A percentile compares a stretch with the other conserved stretches of the same genome.
These are phyloP conservation scores for Nakazawaea holstii DNA, from an alignment of 805 yeast species.

Conservation along the genomic window DNA sequence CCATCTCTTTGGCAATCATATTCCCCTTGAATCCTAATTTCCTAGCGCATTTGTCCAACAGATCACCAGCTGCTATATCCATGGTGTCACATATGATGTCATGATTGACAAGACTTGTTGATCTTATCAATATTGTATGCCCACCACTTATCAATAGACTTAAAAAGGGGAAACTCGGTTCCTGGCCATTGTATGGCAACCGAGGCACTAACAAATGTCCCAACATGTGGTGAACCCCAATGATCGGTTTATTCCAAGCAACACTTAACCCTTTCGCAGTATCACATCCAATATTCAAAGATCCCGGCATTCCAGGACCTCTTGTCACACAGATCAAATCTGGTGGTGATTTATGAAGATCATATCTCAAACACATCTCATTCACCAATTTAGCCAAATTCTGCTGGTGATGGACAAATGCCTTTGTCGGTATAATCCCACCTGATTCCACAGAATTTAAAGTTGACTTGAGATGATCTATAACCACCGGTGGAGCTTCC, in stretches of 20 bases:
- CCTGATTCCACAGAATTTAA: constrained; percentile 64
- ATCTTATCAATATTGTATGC: constrained; percentile 81
- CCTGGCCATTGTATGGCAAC: constrained; percentile 33
- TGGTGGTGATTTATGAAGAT: constrained; percentile 32
- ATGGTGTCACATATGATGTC: constrained; percentile 66
- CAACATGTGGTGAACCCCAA: constrained; percentile 96
- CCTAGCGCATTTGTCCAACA: constrained; percentile 89
- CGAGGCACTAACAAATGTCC: constrained; percentile 80
- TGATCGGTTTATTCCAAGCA: constrained; percentile 70
- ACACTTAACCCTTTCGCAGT: constrained; percentile 79
- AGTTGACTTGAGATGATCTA: constrained; percentile 61
- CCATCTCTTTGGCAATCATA: constrained; percentile 85
- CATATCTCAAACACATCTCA: constrained; percentile 34
- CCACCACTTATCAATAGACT: constrained; percentile 89
- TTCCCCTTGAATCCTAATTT: constrained; percentile 74
- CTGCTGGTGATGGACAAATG: constrained; percentile 72
- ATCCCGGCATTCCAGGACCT: constrained; percentile 97
- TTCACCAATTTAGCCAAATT: constrained; percentile 47
- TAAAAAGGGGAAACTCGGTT: constrained; percentile 60
- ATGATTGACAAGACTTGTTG: constrained; percentile 58
- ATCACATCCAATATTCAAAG: constrained; percentile 76
- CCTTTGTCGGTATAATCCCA: constrained; percentile 85
- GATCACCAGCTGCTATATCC: constrained; percentile 92
- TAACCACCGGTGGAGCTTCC: constrained; percentile 36
- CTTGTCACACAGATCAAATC: constrained; percentile 85